Evolutionary conservation across 768 basidiomycete species (phyloP).

Genomic region (Amylocystis lapponica): DNA sequence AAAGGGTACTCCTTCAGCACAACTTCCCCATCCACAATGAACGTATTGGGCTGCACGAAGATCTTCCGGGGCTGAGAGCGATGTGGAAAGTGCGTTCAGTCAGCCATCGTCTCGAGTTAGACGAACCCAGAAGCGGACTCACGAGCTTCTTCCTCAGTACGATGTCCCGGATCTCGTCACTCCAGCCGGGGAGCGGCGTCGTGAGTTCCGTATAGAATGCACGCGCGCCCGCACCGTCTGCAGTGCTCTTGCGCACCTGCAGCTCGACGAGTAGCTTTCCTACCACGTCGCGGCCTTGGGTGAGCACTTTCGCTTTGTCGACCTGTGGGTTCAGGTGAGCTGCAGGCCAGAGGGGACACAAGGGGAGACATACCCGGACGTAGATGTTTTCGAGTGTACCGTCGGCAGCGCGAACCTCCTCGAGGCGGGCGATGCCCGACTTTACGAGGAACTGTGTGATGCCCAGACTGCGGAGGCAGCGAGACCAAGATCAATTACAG

Average conservation of each 20-base stretch:
- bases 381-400: conserved; percentile 63
- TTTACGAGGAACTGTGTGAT: conserved; percentile 77
- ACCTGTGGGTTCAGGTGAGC: conserved; percentile 37
- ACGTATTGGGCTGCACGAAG: conserved; percentile 80
- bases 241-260: conserved; percentile 82
- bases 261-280: conserved; percentile 75
- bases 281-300: conserved; percentile 56
- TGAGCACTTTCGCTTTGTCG: conserved; percentile 63
- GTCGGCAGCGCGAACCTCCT: conserved; percentile 54
- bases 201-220: conserved; percentile 78
- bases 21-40: conserved; percentile 60
- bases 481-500: not conserved
- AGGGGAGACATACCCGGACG: conserved; percentile 48
- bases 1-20: conserved; percentile 75
- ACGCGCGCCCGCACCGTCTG: conserved; percentile 76
- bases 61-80: conserved; percentile 67
- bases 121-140: conserved; percentile 17
- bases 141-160: conserved; percentile 79
- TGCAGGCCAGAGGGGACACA: no score
- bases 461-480: conserved; percentile 50
- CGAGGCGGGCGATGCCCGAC: conserved; percentile 61
- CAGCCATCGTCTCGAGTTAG: not conserved
- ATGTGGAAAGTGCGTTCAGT: no score
- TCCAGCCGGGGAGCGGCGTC: conserved; percentile 64
- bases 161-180: conserved; percentile 68